Evolutionary conservation across 2,329 filamentous ascomycete species (phyloP), one percentile per base, ranked within the genome.

Genomic region (Fusarium sp.): DNA sequence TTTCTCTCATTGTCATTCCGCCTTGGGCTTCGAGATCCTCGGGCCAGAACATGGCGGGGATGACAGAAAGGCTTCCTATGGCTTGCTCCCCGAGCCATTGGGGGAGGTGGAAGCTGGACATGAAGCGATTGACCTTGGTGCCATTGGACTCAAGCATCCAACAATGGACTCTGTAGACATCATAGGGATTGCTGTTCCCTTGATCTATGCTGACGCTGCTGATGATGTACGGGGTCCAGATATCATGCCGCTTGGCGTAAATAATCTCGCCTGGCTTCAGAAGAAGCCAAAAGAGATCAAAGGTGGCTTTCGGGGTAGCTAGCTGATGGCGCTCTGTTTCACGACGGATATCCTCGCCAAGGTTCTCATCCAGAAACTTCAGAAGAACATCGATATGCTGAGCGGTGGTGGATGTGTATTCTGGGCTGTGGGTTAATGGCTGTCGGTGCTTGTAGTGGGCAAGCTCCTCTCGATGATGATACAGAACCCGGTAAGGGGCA

Each of bases 401-500:
- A 14, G 74, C 67, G 3, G 82, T 84, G 20, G 76, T 80, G 19
- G 70, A 68, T 4, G 75, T 74, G 56, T 83, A 84, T 62, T 82
- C 81, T 3, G 73, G 69, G 45, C 77, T 75, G 62, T 85, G 83
- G 4, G 63, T 71, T 3, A 64, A 64, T 1, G 81, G 82, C 67
- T 85, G 82, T 17, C 78, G 74, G 52, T 75, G 63, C 49, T 78
- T 80, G 78, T 83, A 84, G 6, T 56, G 62, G 8, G 76, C 76
- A 10, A 87, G 77, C 22, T 81, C 82, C 4, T 74, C 68, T 14
- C 77, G 77, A 65, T 85, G 81, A 60, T 86, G 84, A 44, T 82
- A 77, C 15, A 87, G 76, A n/a, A 83, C 75, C 7, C 75, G 74
- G 68, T 85, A 86, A 3, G 85, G 85, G 6, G 80, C 79, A 19